Base-by-base conservation (phyloP, 768 basidiomycete genomes). In the Russula sp. region DNA sequence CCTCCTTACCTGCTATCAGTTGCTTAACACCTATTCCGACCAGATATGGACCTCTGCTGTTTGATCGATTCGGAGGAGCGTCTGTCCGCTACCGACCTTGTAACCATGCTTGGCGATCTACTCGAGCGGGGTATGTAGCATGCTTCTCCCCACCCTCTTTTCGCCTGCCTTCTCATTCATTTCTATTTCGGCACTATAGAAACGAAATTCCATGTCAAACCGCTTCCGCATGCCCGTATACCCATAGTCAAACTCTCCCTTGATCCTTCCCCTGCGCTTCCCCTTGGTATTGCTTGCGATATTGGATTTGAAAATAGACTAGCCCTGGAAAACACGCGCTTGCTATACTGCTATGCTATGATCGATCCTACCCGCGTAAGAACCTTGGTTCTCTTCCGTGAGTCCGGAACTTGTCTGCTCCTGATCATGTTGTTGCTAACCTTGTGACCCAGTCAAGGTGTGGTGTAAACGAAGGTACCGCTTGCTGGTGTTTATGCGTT, bases 31-130 rank as follows among this genome's bases (percentile, higher is more conserved):
- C 30, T 30, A 10, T 16, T 24, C 13, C n/a, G 46, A 22, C 30
- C 49, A 98, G 96, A 99, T 76, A 98, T 99, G 96, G 96, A 99
- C 77, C 79, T 99, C 38, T 98, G 95, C 74, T 98, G 94, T 76
- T 82, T 99, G 73, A 92, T 97, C 74, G 92, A 96, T 75, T 89
- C 91, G 10, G 83, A 87, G 62, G 87, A 87, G 76, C 90, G 79
- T 63, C 85, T 84, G 68, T 82, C 88, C 38, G 88, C 96, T 14
- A 81, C 89, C 48, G 92, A 98, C 81, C 84, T 98, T 50, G 96
- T 99, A 69, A 92, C 89, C 66, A 89, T 92, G 85, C 84, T 98
- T 51, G 94, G 93, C 51, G 90, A 94, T 76, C 80, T 98, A 63
- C 85, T 98, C 26, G 92, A 96, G 79, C 85, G 92, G 75, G 94